Base-by-base conservation (phyloP, 805 yeast genomes). In the Ogataea pilisensis region DNA sequence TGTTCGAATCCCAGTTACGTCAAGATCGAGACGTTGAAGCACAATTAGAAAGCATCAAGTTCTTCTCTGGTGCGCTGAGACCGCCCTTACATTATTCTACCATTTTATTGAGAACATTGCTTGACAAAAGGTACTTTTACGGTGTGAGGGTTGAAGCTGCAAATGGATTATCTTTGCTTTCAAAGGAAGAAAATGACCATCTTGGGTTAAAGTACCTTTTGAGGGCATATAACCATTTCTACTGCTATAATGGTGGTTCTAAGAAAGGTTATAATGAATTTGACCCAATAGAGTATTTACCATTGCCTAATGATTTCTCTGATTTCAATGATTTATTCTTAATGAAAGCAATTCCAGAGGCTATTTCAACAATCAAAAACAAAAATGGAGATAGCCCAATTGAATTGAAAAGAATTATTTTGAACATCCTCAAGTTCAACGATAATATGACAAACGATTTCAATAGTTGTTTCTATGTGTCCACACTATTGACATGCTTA, bases 11-110 rank as follows among this genome's bases (percentile, higher is more conserved):
- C 0, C 99, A 93, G 56, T 65, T 93, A 24, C 93, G 86, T 51
- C 95, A 89, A 57, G 99, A 93, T 63, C 68, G 96, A 46, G 99
- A 93, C 57, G 95, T 93, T 16, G 96, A 89, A 45, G 99, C 99
- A 0, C 99, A 93, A 55, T 64, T 79, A 32, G 96, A 88, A 39
- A 88, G 96, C 8, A 75, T 90, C 13, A 66, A 72, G 37, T 86
- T 75, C 59, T 91, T 87, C 61, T 80, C 84, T 7, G 76, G 72
- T 17, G 63, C 72, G 9, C 72, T 71, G 38, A 73, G 76, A 41
- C 85, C 89, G 0, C 72, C 75, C 2, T 49, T 70, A 0, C 68
- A 85, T 5, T 85, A 88, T 56, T 86, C 95, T 7, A 80, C 95
- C 0, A 75, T 85, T 17, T 65, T 93, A 32, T 66, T 86, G 2